These are phyloP conservation scores for Mycena maculata DNA, from an alignment of 768 basidiomycete species.

Conservation along the genomic window DNA sequence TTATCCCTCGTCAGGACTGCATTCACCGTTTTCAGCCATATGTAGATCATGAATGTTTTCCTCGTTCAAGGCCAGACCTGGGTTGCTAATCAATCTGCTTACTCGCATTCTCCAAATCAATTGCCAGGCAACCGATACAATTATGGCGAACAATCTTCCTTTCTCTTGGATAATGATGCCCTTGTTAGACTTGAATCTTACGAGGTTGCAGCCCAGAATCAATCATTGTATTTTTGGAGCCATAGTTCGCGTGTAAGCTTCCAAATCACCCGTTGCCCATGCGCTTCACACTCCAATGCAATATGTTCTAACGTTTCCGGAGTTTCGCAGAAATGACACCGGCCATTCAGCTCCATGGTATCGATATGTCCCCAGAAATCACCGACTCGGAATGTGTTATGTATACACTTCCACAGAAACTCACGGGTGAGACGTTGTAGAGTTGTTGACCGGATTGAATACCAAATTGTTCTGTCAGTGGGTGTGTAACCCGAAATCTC, in stretches of 20 bases:
- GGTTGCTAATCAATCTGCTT: not conserved
- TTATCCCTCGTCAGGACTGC: not conserved
- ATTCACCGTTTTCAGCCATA: not conserved
- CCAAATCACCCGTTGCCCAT: not conserved
- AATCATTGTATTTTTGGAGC: not conserved
- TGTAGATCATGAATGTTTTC: not conserved
- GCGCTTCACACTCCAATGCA: not conserved
- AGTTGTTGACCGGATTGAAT: not conserved
- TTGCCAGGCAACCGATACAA: not conserved
- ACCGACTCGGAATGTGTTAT: not conserved
- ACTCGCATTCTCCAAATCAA: too few species aligned
- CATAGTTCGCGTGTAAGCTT: not conserved
- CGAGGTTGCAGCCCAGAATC: conserved; percentile 2
- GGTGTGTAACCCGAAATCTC: not conserved
- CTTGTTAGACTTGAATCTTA: not conserved
- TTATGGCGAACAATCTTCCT: not conserved
- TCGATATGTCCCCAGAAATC: not conserved
- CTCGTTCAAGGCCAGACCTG: not conserved
- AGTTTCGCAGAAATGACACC: not conserved
- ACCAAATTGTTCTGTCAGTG: not conserved
- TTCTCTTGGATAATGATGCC: not conserved
- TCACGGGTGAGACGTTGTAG: not conserved
- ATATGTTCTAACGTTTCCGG: conserved; percentile 5
- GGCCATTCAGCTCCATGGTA: not conserved
- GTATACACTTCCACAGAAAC: conserved; percentile 1